These are phyloP conservation scores for Eudorina sp. DNA, from an alignment of 139 green algal species.

Conservation along the genomic window DNA sequence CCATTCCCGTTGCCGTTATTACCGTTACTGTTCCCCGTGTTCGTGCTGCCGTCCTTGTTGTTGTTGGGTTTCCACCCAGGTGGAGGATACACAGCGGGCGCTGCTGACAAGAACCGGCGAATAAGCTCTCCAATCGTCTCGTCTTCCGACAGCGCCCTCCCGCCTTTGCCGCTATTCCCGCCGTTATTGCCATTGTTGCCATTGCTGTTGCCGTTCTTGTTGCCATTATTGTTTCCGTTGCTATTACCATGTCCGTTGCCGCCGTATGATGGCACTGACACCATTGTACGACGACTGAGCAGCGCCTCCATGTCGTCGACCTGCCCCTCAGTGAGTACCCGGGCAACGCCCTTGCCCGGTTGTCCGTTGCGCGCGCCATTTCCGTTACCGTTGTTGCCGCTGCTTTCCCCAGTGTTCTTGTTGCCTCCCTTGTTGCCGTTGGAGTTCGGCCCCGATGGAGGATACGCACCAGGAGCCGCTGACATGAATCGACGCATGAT, in stretches of 20 bases:
- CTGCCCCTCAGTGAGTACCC: too few species aligned
- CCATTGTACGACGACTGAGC: too few species aligned
- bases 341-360: too few species aligned
- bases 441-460: too few species aligned
- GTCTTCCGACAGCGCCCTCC: not conserved
- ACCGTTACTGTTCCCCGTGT: too few species aligned
- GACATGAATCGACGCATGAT: not conserved
- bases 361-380: too few species aligned
- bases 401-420: not conserved
- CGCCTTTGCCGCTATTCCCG: not conserved
- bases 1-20: too few species aligned
- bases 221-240: not conserved
- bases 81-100: not conserved
- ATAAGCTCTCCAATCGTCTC: not conserved
- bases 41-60: not conserved
- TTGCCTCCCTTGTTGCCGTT: not conserved
- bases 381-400: not conserved
- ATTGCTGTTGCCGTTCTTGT: not conserved
- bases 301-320: too few species aligned
- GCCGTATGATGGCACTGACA: too few species aligned
- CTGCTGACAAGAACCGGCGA: not conserved
- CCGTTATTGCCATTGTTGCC: constrained; percentile 24
- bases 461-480: too few species aligned
- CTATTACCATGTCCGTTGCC: not conserved
- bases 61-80: not conserved